A percentile compares a stretch with the other conserved stretches of the same genome.
Evolutionary conservation across 1,284 basidiomycete species (phyloP).

Genomic region (Caloboletus firmus): DNA sequence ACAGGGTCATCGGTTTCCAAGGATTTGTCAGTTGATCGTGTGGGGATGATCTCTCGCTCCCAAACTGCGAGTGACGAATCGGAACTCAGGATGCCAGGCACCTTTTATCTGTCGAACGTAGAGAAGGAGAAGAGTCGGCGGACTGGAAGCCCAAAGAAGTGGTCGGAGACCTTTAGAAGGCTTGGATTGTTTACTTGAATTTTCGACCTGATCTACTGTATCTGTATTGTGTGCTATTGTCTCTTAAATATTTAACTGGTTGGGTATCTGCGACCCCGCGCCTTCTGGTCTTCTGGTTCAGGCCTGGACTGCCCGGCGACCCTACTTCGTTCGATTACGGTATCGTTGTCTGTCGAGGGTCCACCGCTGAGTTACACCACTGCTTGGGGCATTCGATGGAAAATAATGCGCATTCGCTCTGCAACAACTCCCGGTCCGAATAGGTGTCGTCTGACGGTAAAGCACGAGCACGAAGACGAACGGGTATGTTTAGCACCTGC

Average conservation of each 20-base stretch:
- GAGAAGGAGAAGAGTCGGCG: conserved; percentile 5
- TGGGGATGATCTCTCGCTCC: conserved; percentile 17
- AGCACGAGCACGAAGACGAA: not conserved
- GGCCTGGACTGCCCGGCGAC: no score
- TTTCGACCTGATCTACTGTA: conserved; percentile 2
- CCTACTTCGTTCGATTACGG: not conserved
- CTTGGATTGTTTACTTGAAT: conserved; percentile 24
- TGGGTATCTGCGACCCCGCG: not conserved
- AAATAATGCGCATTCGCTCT: no score
- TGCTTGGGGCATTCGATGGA: no score
- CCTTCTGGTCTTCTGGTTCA: no score
- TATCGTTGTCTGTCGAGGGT: not conserved
- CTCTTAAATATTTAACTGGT: not conserved
- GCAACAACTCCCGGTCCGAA: not conserved
- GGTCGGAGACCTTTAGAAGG: conserved; percentile 24
- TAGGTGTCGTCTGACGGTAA: not conserved
- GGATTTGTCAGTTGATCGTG: not conserved
- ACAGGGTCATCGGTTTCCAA: not conserved
- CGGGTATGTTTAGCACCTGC: not conserved
- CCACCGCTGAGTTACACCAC: no score
- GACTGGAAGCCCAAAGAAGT: conserved; percentile 11
- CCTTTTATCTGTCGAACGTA: conserved; percentile 39
- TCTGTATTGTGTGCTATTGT: conserved; percentile 1
- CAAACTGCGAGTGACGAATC: conserved; percentile 32
- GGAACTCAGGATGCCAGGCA: conserved; percentile 49